Evolutionary conservation across 805 yeast species (phyloP).

Genomic region (Candida maris): DNA sequence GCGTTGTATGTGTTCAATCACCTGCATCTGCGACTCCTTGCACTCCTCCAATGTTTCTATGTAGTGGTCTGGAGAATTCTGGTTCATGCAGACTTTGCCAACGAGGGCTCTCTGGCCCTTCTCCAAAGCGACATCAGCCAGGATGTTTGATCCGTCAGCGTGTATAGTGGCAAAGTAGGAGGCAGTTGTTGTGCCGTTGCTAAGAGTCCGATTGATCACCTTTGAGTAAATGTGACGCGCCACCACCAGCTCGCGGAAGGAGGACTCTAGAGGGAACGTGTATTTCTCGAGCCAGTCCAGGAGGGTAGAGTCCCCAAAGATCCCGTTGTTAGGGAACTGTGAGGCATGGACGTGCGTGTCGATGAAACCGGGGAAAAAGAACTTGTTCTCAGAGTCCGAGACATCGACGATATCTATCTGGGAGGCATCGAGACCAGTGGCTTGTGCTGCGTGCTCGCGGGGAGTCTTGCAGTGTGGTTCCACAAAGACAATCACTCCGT

Average conservation of each 20-base stretch:
- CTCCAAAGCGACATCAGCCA: constrained; percentile 66
- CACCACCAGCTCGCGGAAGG: constrained; percentile 47
- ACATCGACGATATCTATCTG: constrained; percentile 32
- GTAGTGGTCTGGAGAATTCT: constrained; percentile 71
- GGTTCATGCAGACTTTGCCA: constrained; percentile 94
- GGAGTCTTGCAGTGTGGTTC: constrained; percentile 16
- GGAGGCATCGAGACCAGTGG: constrained; percentile 18
- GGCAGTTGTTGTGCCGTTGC: constrained; percentile 87
- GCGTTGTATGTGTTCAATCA: constrained; percentile 52
- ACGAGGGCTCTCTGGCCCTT: constrained; percentile 84
- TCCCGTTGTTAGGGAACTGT: constrained; percentile 76
- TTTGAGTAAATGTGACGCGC: constrained; percentile 64
- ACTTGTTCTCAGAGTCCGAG: constrained; percentile 39
- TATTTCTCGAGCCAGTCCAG: constrained; percentile 85
- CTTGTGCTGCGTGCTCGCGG: constrained; percentile 5
- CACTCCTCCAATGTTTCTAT: constrained; percentile 54
- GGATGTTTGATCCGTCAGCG: constrained; percentile 63
- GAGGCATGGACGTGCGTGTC: constrained; percentile 87
- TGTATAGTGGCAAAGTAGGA: constrained; percentile 90
- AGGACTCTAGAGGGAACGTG: constrained; percentile 85
- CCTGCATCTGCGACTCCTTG: constrained; percentile 47
- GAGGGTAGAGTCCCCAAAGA: constrained; percentile 80
- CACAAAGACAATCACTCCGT: constrained; percentile 50
- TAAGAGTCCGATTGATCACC: constrained; percentile 66
- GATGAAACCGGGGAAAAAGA: constrained; percentile 78